Conservation (phyloP, 2,329 filamentous ascomycete genomes). For the Daldinia sp. region DNA sequence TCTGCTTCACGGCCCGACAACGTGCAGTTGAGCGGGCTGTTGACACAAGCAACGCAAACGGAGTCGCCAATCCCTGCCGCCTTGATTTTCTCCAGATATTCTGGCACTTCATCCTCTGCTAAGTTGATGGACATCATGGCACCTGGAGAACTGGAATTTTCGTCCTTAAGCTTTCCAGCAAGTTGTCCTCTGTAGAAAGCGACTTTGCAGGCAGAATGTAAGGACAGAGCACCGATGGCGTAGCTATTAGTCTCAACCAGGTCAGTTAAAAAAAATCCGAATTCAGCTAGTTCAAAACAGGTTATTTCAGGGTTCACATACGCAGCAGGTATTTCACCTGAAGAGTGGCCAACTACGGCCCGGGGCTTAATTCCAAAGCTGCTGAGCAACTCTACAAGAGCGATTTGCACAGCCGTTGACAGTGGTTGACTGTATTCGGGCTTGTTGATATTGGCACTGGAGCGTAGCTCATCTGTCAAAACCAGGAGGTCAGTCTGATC, state of each 20-base stretch:
- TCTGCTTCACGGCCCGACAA: constrained; percentile 40
- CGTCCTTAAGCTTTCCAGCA: constrained; percentile 34
- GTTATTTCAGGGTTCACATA: not conserved
- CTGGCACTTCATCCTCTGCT: constrained; percentile 19
- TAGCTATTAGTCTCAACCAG: constrained; percentile 35
- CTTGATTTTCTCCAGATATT: constrained; percentile 37
- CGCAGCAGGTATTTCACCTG: constrained; percentile 54
- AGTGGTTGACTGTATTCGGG: constrained; percentile 47
- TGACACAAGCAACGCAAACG: constrained; percentile 47
- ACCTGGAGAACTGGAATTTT: constrained; percentile 3
- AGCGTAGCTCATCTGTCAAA: constrained; percentile 13
- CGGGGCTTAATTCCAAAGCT: constrained; percentile 40
- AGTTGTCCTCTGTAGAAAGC: constrained; percentile 50
- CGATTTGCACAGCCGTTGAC: constrained; percentile 51
- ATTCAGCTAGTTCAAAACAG: not conserved
- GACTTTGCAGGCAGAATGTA: constrained; percentile 48
- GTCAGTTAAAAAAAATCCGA: not conserved
- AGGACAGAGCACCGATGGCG: constrained; percentile 40
- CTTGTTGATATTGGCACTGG: constrained; percentile 35
- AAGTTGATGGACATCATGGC: constrained; percentile 48
- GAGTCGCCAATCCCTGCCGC: not conserved
- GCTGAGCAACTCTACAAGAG: constrained; percentile 49
- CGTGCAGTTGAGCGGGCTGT: constrained; percentile 48
- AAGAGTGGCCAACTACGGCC: constrained; percentile 51
- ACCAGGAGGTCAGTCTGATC: not conserved